Conservation (phyloP, 1,284 basidiomycete genomes). For the Fomes fomentarius region DNA sequence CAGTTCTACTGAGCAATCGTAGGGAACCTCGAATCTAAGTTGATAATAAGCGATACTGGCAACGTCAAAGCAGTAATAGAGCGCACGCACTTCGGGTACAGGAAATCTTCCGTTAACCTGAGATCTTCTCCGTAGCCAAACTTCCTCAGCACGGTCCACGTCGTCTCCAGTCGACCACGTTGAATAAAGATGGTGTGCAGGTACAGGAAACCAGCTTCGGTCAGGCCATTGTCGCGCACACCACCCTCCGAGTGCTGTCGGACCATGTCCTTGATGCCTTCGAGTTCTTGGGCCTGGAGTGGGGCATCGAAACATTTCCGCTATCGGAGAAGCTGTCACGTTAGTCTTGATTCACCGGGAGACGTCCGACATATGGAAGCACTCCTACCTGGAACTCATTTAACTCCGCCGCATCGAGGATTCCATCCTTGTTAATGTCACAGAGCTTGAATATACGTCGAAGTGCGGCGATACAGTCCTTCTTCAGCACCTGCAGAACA, state of each 20-base stretch:
- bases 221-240: conserved; percentile 78
- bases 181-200: conserved; percentile 98
- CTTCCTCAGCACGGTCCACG: conserved; percentile 94
- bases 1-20: conserved; percentile 94
- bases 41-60: conserved; percentile 6
- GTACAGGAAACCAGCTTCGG: conserved; percentile 92
- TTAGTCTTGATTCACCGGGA: neutral
- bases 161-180: conserved; percentile 94
- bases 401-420: conserved; percentile 88
- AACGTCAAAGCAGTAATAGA: conserved; percentile 12
- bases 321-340: conserved; percentile 41
- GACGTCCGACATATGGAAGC: neutral
- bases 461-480: conserved; percentile 88
- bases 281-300: conserved; percentile 89
- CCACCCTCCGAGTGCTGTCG: conserved; percentile 73
- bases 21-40: conserved; percentile 85
- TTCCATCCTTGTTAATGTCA: conserved; percentile 92
- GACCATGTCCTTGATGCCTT: conserved; percentile 89
- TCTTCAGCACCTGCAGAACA: conserved; percentile 79
- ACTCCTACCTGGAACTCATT: conserved; percentile 91
- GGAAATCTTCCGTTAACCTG: conserved; percentile 84
- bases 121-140: conserved; percentile 98
- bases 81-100: conserved; percentile 80
- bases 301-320: conserved; percentile 95
- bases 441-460: conserved; percentile 96